Conservation (phyloP, 2,329 filamentous ascomycete genomes). For the Colletotrichum lini region DNA sequence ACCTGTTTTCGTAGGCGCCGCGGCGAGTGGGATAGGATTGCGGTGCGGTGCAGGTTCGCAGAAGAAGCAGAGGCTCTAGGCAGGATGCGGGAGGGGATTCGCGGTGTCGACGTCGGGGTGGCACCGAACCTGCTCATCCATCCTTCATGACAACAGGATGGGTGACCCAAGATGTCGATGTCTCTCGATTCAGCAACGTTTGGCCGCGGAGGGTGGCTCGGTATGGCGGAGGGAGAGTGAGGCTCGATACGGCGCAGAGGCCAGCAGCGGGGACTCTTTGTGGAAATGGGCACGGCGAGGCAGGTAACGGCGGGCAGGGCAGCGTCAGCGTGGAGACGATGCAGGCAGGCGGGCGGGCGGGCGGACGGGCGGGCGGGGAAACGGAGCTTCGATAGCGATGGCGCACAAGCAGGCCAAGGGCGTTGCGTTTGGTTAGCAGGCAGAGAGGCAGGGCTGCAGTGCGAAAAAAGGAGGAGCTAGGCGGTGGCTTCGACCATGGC, state of each 20-base stretch:
- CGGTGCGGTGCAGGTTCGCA: slow-evolving; percentile 10
- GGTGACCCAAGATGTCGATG: slow-evolving; percentile 10
- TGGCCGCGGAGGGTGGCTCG: neutral
- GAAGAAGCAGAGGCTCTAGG: slow-evolving; percentile 22
- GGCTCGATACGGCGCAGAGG: slow-evolving; percentile 14
- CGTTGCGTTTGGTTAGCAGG: neutral
- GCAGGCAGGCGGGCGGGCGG: neutral
- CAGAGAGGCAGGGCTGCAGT: slow-evolving; percentile 29
- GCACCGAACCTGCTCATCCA: slow-evolving; percentile 41
- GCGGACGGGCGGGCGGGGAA: neutral
- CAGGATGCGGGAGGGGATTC: slow-evolving; percentile 15
- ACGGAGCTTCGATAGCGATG: neutral
- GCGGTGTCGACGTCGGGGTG: slow-evolving; percentile 38
- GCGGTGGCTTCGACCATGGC: slow-evolving; percentile 39
- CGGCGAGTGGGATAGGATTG: neutral
- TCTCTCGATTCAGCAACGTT: slow-evolving; percentile 21
- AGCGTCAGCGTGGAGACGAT: slow-evolving; percentile 27
- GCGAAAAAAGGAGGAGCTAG: slow-evolving; percentile 26
- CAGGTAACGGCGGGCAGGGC: slow-evolving; percentile 29
- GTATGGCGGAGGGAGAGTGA: neutral
- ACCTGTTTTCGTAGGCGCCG: slow-evolving; percentile 8
- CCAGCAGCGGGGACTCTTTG: slow-evolving; percentile 8
- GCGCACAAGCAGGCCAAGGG: slow-evolving; percentile 25
- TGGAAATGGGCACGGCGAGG: slow-evolving; percentile 14
- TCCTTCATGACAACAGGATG: slow-evolving; percentile 39